Evolutionary conservation across 306 rosid species (phyloP).

Genomic region (Sesbania bispinosa): DNA sequence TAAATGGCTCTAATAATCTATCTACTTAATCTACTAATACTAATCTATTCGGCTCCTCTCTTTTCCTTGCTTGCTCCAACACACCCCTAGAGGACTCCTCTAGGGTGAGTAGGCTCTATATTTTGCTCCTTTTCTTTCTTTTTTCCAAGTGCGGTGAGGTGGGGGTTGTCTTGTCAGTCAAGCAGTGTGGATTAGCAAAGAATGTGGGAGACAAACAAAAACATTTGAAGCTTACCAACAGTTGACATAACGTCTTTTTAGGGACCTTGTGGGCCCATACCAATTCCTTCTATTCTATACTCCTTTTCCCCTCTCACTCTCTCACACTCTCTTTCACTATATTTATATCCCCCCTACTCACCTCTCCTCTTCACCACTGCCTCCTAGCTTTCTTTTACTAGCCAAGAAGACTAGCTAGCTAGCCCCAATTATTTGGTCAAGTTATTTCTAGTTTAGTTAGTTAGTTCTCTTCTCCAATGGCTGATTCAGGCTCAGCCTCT

Average conservation of each 20-base stretch:
- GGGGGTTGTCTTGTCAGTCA: constrained; percentile 40
- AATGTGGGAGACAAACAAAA: constrained; percentile 74
- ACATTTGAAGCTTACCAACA: constrained; percentile 55
- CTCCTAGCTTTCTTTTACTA: neutral
- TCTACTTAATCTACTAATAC: no score
- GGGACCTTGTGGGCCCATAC: constrained; percentile 40
- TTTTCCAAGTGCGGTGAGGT: constrained; percentile 21
- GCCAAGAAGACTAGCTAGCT: neutral
- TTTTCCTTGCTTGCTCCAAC: no score
- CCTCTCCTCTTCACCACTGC: constrained; percentile 40
- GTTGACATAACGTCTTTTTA: constrained; percentile 56
- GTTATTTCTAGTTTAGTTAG: no score
- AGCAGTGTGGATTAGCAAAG: constrained; percentile 27
- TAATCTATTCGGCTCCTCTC: no score
- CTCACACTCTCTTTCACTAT: constrained; percentile 19
- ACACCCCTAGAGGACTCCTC: neutral
- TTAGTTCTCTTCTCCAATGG: constrained; percentile 33
- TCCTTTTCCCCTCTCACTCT: neutral
- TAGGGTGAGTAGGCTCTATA: neutral
- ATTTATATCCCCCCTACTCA: constrained; percentile 47
- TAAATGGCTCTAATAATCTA: no score
- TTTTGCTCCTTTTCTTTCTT: neutral
- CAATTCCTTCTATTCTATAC: constrained; percentile 3
- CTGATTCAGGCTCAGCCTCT: constrained; percentile 47
- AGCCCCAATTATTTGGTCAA: neutral